Base-by-base conservation (phyloP, 768 basidiomycete species). In the Infundibulicybe gibba region DNA sequence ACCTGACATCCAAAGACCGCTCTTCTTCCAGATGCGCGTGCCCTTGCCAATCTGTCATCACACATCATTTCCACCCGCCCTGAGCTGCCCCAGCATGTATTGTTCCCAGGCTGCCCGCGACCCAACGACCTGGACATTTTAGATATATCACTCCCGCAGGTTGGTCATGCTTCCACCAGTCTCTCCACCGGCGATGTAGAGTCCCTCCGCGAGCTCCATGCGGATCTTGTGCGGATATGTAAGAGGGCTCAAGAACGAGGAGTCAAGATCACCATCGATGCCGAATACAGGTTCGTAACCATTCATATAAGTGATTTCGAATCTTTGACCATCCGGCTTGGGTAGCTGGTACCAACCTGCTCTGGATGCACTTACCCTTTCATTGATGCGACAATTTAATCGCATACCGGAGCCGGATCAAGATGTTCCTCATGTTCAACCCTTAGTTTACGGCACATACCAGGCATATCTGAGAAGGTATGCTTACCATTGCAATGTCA, bases 381-480 rank as follows among this genome's bases (percentile, higher is more conserved):
- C 84, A 3, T 73, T 97, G 15, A 89, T 87, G 74, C 76, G 80
- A 15, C 74, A 78, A 50, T 97, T 87, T 68, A 95, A 97, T 65
- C 72, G 62, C n/a, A 53, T 70, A 5, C 51, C 60, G 2, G 25
- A 25, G 25, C 43, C 51, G 13, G 35, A 19, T 4, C 32, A n/a
- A n/a, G n/a, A n/a, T n/a, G n/a, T n/a, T n/a, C n/a, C 25, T 25
- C 32, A 49, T 15, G 64, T 80, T 5, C 81, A 83, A 45, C 90
- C 91, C 0, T 68, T 92, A 10, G 35, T 10, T 6, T 38, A 10
- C 10, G 35, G 35, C 10, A 38, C 35, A 38, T 10, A 19, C 6
- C 35, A 38, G 17, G 35, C 35, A 14, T 38, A 38, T 38, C 4
- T 38, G n/a, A 3, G 35, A 14, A 38, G 10, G 35, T 38, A n/a